Evolutionary conservation across 2,329 filamentous ascomycete genomes (phyloP).

Genomic region (Aspergillus piperis): DNA sequence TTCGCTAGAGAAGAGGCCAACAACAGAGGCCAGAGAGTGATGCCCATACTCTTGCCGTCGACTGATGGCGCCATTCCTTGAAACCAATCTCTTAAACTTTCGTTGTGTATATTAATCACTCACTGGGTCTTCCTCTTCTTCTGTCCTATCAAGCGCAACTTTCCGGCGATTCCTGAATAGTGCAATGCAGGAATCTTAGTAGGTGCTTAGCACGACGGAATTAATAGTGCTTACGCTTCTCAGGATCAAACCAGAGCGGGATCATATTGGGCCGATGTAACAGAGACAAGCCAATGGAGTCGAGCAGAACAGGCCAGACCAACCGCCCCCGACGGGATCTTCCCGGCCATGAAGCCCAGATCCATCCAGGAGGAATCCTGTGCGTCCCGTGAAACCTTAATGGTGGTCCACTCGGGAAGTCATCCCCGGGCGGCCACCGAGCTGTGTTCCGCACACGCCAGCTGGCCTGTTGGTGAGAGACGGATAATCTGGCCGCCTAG

Average conservation of each 20-base stretch:
- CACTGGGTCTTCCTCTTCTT: neutral
- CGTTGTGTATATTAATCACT: neutral
- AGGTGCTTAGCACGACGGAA: neutral
- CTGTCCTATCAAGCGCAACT: neutral
- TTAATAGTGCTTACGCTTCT: neutral
- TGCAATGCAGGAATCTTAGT: neutral
- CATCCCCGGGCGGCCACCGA: neutral
- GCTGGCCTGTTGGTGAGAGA: neutral
- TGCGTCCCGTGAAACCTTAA: neutral
- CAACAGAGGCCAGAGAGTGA: neutral
- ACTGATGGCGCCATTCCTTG: neutral
- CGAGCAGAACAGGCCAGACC: neutral
- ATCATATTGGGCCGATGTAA: neutral
- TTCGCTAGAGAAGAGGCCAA: constrained; percentile 16
- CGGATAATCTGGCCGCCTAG: neutral
- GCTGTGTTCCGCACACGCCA: neutral
- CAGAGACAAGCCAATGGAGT: too few species aligned
- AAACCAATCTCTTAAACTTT: neutral
- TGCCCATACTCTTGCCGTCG: neutral
- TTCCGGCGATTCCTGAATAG: neutral
- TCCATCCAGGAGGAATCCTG: neutral
- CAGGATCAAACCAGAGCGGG: neutral
- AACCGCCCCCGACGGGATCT: neutral
- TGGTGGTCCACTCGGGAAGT: neutral
- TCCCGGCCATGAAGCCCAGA: neutral